Evolutionary conservation across 495 filamentous ascomycete species (phyloP), one percentile per base, ranked within the genome.

Genomic region (Tuber umbilicatum): DNA sequence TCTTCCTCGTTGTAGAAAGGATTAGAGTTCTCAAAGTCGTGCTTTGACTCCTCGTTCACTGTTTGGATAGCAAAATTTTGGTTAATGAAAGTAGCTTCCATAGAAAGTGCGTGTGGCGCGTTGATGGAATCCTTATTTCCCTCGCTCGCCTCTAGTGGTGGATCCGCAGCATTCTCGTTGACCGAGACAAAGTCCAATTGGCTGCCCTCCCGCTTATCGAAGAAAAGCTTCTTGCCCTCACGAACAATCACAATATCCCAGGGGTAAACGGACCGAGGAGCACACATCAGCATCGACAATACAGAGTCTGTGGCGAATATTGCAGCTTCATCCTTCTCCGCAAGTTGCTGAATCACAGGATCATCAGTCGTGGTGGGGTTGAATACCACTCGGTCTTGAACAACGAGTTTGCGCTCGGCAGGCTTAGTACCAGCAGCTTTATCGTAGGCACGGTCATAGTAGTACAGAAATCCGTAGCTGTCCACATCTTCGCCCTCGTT

Each of bases 1-100:
- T 98, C 96, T 82, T 95, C 93, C 17, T 90, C 87, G 85, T 94
- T 97, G 87, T 99, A 97, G 89, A 99, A 99, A 75, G 95, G 95
- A 86, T 99, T 97, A 77, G 93, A 91, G 85, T 97, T 86, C 38
- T 88, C 80, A 88, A 97, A 93, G 74, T 92, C 87, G 77, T 93
- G 86, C 86, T 94, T 97, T 71, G 86, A 86, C 73, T 92, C 88
- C 86, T 99, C 95, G 77, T 89, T 84, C 74, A 98, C 93, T 70
- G 93, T 92, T 87, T 98, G 95, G 84, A 95, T 91, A 50, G 93
- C 91, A 82, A 99, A 98, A 86, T 97, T 97, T 88, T 98, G 94
- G 88, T 98, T 99, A 90, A 99, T 99, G 86, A 97, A 94, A 40
- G 95, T 99, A 39, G 95, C 95, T 84, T 99, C 95, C 83, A 97